These are phyloP conservation scores for Selaginella tamariscina DNA, from an alignment of 75 land plant genomes.

Conservation along the genomic window DNA sequence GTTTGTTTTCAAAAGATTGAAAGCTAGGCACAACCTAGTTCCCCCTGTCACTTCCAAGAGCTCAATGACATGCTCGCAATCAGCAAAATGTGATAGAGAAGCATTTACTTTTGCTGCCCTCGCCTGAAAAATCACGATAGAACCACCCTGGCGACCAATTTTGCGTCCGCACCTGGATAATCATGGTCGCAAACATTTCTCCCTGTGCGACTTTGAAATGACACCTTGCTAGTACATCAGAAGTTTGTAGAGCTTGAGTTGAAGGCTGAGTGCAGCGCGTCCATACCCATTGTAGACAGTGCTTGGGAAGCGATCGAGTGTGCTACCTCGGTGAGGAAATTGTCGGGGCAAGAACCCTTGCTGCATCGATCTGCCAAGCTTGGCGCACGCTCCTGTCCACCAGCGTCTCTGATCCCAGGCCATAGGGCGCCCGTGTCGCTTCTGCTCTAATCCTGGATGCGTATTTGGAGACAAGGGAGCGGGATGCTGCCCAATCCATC, in stretches of 20 bases:
- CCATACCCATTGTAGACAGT: constrained; percentile 2
- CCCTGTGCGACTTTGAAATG: constrained; percentile 9
- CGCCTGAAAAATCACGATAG: not conserved
- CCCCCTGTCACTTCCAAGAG: not conserved
- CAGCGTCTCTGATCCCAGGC: not conserved
- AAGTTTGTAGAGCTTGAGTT: constrained; percentile 6
- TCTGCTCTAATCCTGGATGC: not conserved
- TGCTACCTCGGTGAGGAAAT: not conserved
- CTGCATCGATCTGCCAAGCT: constrained; percentile 5
- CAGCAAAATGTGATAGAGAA: constrained; percentile 2
- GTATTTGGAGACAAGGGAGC: not conserved
- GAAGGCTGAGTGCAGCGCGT: not conserved
- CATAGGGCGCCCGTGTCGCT: not conserved
- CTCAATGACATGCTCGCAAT: constrained; percentile 17
- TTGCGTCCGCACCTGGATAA: constrained; percentile 20
- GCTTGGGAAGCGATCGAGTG: not conserved
- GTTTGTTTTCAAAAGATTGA: not conserved
- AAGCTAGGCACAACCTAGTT: constrained; percentile 4
- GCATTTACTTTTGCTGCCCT: not conserved
- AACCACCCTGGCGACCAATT: constrained; percentile 12
- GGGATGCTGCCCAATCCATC: not conserved
- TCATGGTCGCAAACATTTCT: constrained; percentile 19
- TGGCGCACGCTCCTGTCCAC: not conserved
- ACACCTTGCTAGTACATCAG: constrained; percentile 14
- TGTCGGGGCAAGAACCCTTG: not conserved